Conservation (phyloP, 371 early-diverging fungal species). For the Globomyces sp. region DNA sequence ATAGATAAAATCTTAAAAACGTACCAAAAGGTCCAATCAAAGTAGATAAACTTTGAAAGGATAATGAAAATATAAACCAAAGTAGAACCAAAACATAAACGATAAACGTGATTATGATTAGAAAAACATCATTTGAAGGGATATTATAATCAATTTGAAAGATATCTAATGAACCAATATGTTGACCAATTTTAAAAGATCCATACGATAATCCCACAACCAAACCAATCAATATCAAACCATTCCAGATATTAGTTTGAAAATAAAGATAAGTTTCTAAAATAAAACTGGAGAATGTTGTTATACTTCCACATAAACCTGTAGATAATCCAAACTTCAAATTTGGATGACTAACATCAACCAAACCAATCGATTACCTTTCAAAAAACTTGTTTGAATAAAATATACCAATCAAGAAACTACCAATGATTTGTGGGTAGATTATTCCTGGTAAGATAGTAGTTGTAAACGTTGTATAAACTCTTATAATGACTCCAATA, state of each 20-base stretch:
- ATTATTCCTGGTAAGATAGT: constrained; percentile 12
- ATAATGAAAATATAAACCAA: too few relatives aligned
- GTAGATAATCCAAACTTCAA: constrained; percentile 17
- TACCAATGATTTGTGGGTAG: constrained; percentile 16
- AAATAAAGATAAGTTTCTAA: constrained; percentile 9
- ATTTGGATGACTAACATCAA: constrained; percentile 3
- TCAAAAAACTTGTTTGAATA: constrained; percentile 1
- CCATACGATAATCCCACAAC: constrained; percentile 1
- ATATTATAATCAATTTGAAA: background rate
- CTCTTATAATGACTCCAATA: background rate
- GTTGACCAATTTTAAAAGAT: background rate
- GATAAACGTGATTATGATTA: background rate
- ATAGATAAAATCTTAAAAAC: constrained; percentile 4
- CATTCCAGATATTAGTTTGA: constrained; percentile 2
- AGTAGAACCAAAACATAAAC: background rate
- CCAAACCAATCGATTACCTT: background rate
- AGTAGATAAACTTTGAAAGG: background rate
- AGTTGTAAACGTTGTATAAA: background rate
- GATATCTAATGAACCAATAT: background rate
- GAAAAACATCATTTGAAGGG: background rate
- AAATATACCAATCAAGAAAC: constrained; percentile 15
- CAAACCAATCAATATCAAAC: constrained; percentile 11
- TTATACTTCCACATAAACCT: constrained; percentile 25
- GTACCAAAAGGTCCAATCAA: constrained; percentile 18
- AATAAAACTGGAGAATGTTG: constrained; percentile 21